Evolutionary conservation across 2,329 filamentous ascomycete species (phyloP), one percentile per base, ranked within the genome.

Genomic region (Scytalidium lignicola): DNA sequence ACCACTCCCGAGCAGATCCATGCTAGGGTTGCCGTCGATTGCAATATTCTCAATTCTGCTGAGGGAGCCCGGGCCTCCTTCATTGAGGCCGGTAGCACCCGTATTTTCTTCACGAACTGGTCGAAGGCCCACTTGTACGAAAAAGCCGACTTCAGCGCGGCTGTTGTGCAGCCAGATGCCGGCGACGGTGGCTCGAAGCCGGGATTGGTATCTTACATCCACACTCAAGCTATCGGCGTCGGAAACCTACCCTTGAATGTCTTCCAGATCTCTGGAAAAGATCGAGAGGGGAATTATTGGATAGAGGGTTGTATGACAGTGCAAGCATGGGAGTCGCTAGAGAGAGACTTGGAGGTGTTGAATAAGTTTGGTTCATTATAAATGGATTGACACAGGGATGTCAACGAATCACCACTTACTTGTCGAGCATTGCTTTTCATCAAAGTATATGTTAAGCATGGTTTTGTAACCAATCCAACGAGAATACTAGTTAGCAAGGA

Each of bases 21-120:
- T 8, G 32, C 32, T 37, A 7, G 48, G 50, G 3, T 68, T 70
- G 55, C 55, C 67, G 43, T 65, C 69, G 51, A 70, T 62, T 10
- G 23, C 23, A 26, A 20, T 69, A 62, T 55, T 58, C 55, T 19
- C 54, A 57, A 17, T 56, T 64, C 46, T 50, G 63, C 12, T 57
- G 57, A 2, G 55, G 55, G 10, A 47, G 52, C 0, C 47, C 56
- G 65, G 1, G 61, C 65, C 1, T 43, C 65, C 1, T 67, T 62
- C 28, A 68, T 71, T 4, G 60, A 65, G 10, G 29, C 65, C 0
- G 55, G 62, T 32, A 58, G 60, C 29, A 28, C 64, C 10, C 57
- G 73, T 7, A 47, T 74, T n/a, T 49, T 56, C 2, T 62, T 67
- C 29, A 67, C 62, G 8, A 74, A 74, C 51, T 71, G 69, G 68